phyloP scores from a whole-genome alignment of 441 rosid genomes.

The Bruguiera hainesii region DNA sequence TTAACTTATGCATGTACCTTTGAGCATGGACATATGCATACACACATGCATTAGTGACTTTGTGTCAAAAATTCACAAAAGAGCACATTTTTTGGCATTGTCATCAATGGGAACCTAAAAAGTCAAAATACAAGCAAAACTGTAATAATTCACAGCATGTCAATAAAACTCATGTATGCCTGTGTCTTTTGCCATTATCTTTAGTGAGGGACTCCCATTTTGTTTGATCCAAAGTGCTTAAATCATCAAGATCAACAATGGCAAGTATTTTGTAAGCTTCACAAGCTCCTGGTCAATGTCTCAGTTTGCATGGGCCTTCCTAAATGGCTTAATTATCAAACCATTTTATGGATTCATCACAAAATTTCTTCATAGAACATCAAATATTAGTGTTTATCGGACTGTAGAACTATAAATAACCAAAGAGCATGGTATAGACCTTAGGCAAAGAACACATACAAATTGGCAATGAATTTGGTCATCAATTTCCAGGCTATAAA shows the following conservation, averaged over 20 bases:
- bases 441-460: too few species aligned
- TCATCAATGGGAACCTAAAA: conserved; percentile 14
- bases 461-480: too few species aligned
- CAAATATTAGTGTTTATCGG: conserved; percentile 89
- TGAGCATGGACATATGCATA: too few species aligned
- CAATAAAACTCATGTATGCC: conserved; percentile 40
- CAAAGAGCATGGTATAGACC: neutral
- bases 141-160: conserved; percentile 11
- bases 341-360: conserved; percentile 98
- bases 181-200: conserved; percentile 66
- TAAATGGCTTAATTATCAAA: conserved; percentile 72
- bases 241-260: conserved; percentile 76
- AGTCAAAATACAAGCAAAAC: conserved; percentile 4
- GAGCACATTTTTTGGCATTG: too few species aligned
- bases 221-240: conserved; percentile 65
- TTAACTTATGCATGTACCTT: too few species aligned
- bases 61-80: too few species aligned
- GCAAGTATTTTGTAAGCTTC: conserved; percentile 75
- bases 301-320: conserved; percentile 84
- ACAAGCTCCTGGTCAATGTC: conserved; percentile 83
- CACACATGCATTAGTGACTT: too few species aligned
- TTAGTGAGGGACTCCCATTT: conserved; percentile 71
- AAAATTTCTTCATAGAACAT: conserved; percentile 81
- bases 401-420: conserved; percentile 60
- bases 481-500: too few species aligned